phyloP scores from a whole-genome alignment of 306 rosid species.

The Adenanthera pavonina region DNA sequence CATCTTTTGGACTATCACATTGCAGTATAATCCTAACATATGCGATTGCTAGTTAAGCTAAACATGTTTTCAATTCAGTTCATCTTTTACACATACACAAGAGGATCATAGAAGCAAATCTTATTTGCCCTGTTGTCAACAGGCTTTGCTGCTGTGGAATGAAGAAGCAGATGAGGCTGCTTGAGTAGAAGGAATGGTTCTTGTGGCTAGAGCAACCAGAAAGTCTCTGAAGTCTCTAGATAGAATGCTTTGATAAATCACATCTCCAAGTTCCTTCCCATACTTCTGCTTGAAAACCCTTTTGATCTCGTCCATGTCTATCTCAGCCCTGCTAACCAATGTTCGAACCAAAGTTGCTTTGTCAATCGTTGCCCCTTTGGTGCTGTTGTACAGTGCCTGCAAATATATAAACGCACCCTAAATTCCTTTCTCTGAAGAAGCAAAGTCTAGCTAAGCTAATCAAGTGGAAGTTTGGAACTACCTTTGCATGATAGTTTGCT shows the following conservation, averaged over 20 bases:
- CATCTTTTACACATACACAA: not conserved
- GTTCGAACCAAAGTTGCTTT: slow-evolving; percentile 47
- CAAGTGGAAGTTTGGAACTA: slow-evolving; percentile 11
- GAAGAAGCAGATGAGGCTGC: not conserved
- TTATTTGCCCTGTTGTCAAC: slow-evolving; percentile 27
- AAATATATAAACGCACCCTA: slow-evolving; percentile 7
- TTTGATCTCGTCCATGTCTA: slow-evolving; percentile 67
- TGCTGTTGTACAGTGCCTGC: slow-evolving; percentile 56
- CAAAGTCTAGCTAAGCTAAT: not conserved
- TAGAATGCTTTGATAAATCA: slow-evolving; percentile 50
- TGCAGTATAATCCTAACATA: not conserved
- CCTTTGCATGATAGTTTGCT: slow-evolving; percentile 65
- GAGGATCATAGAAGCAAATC: not conserved
- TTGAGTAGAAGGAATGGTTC: slow-evolving; percentile 28
- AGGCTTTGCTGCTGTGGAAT: not conserved
- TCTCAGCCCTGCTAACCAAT: slow-evolving; percentile 61
- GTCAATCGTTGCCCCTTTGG: slow-evolving; percentile 48
- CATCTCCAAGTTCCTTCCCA: slow-evolving; percentile 54
- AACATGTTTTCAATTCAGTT: not conserved
- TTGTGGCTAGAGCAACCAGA: slow-evolving; percentile 61
- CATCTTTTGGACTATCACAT: slow-evolving; percentile 19
- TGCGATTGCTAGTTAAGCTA: not conserved
- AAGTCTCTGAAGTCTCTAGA: slow-evolving; percentile 59
- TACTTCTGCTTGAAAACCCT: slow-evolving; percentile 54
- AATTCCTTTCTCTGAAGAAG: not conserved